Percentiles rank a stretch among this genome's conserved stretches.
Conservation (phyloP, 2,329 filamentous ascomycete genomes). For the Nigrospora sphaerica region DNA sequence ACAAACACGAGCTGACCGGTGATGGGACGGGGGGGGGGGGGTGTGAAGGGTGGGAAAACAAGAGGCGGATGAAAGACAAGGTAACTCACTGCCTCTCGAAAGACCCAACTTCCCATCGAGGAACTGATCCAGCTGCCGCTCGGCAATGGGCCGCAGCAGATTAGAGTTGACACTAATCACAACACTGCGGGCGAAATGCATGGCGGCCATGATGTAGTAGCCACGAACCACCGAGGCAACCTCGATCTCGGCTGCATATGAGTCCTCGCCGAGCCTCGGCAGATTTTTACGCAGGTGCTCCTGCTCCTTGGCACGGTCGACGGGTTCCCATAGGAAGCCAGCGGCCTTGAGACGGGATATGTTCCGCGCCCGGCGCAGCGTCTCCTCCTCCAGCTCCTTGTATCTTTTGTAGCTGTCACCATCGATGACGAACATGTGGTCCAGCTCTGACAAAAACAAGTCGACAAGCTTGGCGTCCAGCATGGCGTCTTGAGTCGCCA, state of each 20-base stretch:
- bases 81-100: slow-evolving; percentile 16
- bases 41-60: not conserved
- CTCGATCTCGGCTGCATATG: slow-evolving; percentile 51
- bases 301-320: slow-evolving; percentile 38
- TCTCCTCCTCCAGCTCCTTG: slow-evolving; percentile 34
- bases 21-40: not conserved
- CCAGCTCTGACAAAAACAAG: slow-evolving; percentile 45
- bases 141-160: slow-evolving; percentile 17
- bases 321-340: slow-evolving; percentile 24
- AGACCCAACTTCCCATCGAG: slow-evolving; percentile 18
- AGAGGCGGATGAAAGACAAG: not conserved
- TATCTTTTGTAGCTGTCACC: slow-evolving; percentile 38
- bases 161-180: slow-evolving; percentile 22
- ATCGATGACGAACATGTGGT: slow-evolving; percentile 52
- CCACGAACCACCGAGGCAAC: slow-evolving; percentile 57
- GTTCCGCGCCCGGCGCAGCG: slow-evolving; percentile 40
- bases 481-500: slow-evolving; percentile 28
- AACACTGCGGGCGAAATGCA: slow-evolving; percentile 54
- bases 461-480: slow-evolving; percentile 31
- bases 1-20: not conserved
- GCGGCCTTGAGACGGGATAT: slow-evolving; percentile 38
- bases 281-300: slow-evolving; percentile 33
- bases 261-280: slow-evolving; percentile 46
- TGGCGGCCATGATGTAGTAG: slow-evolving; percentile 62
- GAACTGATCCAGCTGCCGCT: slow-evolving; percentile 13